phyloP scores from a whole-genome alignment of 2,329 filamentous ascomycete species.

The Nakataea oryzae region DNA sequence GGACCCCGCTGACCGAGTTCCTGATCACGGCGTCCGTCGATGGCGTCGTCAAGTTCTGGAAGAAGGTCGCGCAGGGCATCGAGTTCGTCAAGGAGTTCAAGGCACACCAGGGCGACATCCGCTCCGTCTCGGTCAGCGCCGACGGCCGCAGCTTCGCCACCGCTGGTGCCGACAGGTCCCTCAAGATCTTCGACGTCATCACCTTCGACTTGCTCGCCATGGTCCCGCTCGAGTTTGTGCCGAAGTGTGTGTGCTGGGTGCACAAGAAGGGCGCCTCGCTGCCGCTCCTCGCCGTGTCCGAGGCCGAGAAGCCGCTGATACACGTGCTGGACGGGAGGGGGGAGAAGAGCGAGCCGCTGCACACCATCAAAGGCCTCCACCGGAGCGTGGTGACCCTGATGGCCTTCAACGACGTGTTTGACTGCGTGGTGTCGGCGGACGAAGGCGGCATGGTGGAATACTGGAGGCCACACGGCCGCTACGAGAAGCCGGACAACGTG shows the following conservation, averaged over 20 bases:
- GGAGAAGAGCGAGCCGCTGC: slow-evolving; percentile 64
- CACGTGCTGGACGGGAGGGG: slow-evolving; percentile 84
- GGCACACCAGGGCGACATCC: slow-evolving; percentile 79
- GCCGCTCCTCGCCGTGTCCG: slow-evolving; percentile 75
- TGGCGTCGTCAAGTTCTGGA: slow-evolving; percentile 99
- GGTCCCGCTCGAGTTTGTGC: slow-evolving; percentile 64
- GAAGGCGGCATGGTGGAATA: slow-evolving; percentile 93
- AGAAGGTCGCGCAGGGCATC: slow-evolving; percentile 80
- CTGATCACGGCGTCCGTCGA: slow-evolving; percentile 89
- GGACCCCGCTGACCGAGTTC: slow-evolving; percentile 89
- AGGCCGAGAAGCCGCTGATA: slow-evolving; percentile 61
- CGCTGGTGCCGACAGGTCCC: slow-evolving; percentile 63
- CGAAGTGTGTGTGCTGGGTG: slow-evolving; percentile 83
- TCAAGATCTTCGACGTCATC: slow-evolving; percentile 75
- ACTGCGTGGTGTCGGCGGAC: slow-evolving; percentile 87
- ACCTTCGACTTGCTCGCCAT: slow-evolving; percentile 84
- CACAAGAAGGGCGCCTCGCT: slow-evolving; percentile 80
- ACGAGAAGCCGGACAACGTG: slow-evolving; percentile 85
- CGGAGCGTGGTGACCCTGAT: slow-evolving; percentile 72
- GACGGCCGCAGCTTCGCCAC: slow-evolving; percentile 94
- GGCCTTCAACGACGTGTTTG: slow-evolving; percentile 77
- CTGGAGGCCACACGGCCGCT: slow-evolving; percentile 72
- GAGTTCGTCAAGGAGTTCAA: slow-evolving; percentile 98
- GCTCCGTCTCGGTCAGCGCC: slow-evolving; percentile 70
- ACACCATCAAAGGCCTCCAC: slow-evolving; percentile 73